Percentiles rank a stretch among this genome's conserved stretches.
Evolutionary conservation across 2,329 filamentous ascomycete genomes (phyloP).

Genomic region (Fusarium sp.): DNA sequence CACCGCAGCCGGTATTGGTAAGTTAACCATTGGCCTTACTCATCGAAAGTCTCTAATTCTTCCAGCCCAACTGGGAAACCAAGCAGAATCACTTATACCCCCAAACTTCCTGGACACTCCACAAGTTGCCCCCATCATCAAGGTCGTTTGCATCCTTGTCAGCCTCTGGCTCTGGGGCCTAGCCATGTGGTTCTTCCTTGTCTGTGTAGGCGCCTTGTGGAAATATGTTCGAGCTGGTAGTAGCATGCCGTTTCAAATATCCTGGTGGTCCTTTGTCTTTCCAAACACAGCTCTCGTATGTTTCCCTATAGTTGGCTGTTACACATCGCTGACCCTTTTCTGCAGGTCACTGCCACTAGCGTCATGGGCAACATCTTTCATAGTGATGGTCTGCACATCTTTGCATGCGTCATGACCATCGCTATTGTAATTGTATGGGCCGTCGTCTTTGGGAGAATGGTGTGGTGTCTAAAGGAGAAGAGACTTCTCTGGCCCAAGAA

Average conservation of each 20-base stretch:
- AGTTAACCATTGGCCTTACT: not conserved
- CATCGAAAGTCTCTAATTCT: conserved; percentile 8
- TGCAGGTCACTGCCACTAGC: conserved; percentile 75
- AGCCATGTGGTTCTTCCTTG: conserved; percentile 87
- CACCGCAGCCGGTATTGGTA: conserved; percentile 59
- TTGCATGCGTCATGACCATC: conserved; percentile 76
- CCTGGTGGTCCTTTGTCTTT: conserved; percentile 87
- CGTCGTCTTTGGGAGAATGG: conserved; percentile 76
- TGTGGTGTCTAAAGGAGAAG: conserved; percentile 72
- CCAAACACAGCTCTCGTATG: conserved; percentile 82
- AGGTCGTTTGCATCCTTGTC: conserved; percentile 68
- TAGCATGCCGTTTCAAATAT: conserved; percentile 83
- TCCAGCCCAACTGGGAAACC: conserved; percentile 59
- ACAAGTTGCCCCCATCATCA: conserved; percentile 58
- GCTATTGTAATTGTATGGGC: conserved; percentile 76
- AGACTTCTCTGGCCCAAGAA: conserved; percentile 85
- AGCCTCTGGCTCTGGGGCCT: conserved; percentile 86
- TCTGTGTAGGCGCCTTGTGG: conserved; percentile 81
- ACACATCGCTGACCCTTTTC: not conserved
- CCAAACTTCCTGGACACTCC: conserved; percentile 56
- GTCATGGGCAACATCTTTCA: conserved; percentile 74
- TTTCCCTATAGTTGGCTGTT: too few species aligned
- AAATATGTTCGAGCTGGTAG: conserved; percentile 69
- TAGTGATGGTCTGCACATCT: conserved; percentile 70
- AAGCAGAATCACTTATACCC: conserved; percentile 58